A percentile compares a stretch with the other conserved stretches of the same genome.
Evolutionary conservation across 257 asterid genomes (phyloP).

Genomic region (Ophiorrhiza pumila): DNA sequence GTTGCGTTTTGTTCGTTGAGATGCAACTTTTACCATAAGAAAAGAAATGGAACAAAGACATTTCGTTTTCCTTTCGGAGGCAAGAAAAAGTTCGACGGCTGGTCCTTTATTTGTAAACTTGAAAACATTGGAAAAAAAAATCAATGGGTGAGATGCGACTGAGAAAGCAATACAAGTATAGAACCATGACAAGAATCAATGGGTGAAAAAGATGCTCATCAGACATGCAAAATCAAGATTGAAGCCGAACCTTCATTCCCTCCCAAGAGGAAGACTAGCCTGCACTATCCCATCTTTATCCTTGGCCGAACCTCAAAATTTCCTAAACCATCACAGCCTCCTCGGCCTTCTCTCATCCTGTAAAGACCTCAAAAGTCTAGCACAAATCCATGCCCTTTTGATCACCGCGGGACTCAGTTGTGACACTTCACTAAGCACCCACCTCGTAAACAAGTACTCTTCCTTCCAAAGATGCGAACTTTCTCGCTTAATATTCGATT

Average conservation of each 20-base stretch:
- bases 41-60: too few species aligned
- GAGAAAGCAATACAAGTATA: too few species aligned
- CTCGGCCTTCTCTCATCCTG: constrained; percentile 27
- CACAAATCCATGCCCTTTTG: constrained; percentile 36
- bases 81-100: too few species aligned
- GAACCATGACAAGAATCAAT: neutral
- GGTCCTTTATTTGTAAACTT: too few species aligned
- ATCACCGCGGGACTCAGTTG: constrained; percentile 20
- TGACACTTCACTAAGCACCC: constrained; percentile 23
- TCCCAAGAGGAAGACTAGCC: neutral
- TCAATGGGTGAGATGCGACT: too few species aligned
- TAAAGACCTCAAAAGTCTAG: constrained; percentile 18
- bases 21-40: too few species aligned
- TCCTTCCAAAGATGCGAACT: constrained; percentile 29
- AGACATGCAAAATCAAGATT: constrained; percentile 17
- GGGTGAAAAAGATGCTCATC: neutral
- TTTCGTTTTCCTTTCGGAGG: too few species aligned
- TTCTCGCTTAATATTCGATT: constrained; percentile 32
- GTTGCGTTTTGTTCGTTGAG: too few species aligned
- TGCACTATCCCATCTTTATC: neutral
- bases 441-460: constrained; percentile 35
- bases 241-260: constrained; percentile 13
- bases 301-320: neutral
- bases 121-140: too few species aligned
- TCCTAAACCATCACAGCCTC: constrained; percentile 3